These are phyloP conservation scores for Colletotrichum destructivum DNA, from an alignment of 2,329 filamentous ascomycete species.

Conservation along the genomic window DNA sequence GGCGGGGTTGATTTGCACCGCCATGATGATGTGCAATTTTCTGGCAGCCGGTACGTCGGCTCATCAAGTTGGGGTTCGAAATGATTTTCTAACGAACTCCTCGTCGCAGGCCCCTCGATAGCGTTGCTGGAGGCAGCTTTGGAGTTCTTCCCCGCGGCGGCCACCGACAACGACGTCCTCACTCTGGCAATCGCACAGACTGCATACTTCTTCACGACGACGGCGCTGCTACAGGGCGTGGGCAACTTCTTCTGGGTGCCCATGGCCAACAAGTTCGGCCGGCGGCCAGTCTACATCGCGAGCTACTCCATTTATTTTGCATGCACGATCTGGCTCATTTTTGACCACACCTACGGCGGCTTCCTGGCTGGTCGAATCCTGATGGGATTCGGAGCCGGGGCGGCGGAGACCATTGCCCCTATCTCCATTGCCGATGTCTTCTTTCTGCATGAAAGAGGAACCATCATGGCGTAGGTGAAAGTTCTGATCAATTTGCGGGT, in stretches of 20 bases:
- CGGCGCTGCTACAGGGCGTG: conserved; percentile 64
- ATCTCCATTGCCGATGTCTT: conserved; percentile 70
- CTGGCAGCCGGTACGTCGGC: conserved; percentile 62
- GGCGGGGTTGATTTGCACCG: conserved; percentile 63
- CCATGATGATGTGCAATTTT: conserved; percentile 71
- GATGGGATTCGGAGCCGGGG: conserved; percentile 68
- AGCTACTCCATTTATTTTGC: conserved; percentile 61
- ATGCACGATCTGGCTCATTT: conserved; percentile 59
- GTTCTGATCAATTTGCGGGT: neutral
- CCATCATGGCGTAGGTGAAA: conserved; percentile 62
- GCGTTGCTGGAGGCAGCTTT: conserved; percentile 63
- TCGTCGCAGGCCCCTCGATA: conserved; percentile 58
- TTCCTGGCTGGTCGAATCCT: conserved; percentile 64
- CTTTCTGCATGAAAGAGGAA: conserved; percentile 69
- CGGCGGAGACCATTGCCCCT: conserved; percentile 66
- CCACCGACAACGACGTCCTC: conserved; percentile 48
- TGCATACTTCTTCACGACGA: conserved; percentile 68
- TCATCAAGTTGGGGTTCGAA: neutral
- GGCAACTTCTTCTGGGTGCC: conserved; percentile 65
- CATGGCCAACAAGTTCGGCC: conserved; percentile 61
- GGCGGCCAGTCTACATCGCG: conserved; percentile 59
- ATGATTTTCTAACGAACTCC: conserved; percentile 10
- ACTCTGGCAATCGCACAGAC: conserved; percentile 57
- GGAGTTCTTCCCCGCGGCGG: conserved; percentile 60
- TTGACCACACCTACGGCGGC: conserved; percentile 57